Conservation (phyloP, 441 rosid species). For the Brassica balearica region DNA sequence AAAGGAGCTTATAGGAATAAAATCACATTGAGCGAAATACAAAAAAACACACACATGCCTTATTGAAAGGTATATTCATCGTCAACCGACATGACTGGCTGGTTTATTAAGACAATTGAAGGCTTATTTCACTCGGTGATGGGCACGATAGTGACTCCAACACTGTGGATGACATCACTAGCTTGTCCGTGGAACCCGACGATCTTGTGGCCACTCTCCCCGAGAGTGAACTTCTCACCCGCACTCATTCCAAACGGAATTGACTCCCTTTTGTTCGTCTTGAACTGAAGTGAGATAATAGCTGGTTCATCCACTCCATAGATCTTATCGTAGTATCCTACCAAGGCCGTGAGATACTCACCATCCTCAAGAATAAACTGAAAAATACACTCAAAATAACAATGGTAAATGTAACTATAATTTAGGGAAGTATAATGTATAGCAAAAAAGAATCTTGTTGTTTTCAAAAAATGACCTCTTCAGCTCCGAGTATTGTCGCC, state of each 20-base stretch:
- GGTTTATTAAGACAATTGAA: background rate
- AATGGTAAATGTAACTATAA: background rate
- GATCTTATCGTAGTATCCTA: background rate
- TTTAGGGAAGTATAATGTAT: background rate
- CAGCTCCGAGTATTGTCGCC: background rate
- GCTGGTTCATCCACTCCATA: background rate
- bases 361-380: constrained; percentile 1
- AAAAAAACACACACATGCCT: background rate
- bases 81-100: constrained; percentile 2
- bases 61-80: background rate
- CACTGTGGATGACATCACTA: constrained; percentile 2
- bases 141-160: background rate
- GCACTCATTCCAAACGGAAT: background rate
- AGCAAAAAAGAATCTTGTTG: background rate
- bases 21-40: background rate
- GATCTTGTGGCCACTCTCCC: background rate
- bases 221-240: background rate
- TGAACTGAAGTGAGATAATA: background rate
- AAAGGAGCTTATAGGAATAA: background rate
- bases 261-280: constrained; percentile 5
- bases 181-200: background rate
- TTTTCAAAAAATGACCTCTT: background rate
- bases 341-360: background rate
- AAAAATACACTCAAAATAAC: background rate
- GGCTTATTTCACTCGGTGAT: constrained; percentile 1